phyloP scores from a whole-genome alignment of 345 rosid species.

The Eucalyptus dawsonii region DNA sequence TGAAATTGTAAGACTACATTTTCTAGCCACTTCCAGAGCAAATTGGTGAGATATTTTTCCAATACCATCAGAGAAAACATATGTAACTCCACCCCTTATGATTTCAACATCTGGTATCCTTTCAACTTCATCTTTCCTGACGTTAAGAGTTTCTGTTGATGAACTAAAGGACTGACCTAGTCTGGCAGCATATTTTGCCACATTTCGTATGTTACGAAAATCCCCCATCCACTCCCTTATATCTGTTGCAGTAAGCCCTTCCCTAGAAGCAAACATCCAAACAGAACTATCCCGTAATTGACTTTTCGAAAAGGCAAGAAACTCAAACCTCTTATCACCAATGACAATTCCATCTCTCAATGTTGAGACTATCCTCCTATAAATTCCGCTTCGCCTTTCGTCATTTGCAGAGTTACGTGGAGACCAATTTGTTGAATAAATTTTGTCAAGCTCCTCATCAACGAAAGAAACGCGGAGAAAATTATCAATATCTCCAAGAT shows the following conservation, averaged over 20 bases:
- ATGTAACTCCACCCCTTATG: not conserved
- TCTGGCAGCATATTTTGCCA: constrained; percentile 44
- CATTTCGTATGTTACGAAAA: constrained; percentile 23
- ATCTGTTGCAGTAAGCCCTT: constrained; percentile 14
- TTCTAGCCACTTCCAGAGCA: constrained; percentile 30
- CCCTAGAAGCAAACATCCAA: constrained; percentile 59
- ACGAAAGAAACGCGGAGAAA: constrained; percentile 39
- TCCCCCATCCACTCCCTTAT: constrained; percentile 37
- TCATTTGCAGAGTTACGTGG: not conserved
- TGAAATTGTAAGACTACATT: constrained; percentile 5
- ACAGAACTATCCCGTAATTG: constrained; percentile 37
- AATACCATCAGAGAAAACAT: constrained; percentile 35
- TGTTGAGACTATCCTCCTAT: constrained; percentile 22
- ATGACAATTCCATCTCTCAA: constrained; percentile 32
- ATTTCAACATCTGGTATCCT: constrained; percentile 34
- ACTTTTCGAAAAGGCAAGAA: constrained; percentile 47
- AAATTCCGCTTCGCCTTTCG: constrained; percentile 10
- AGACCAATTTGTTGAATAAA: constrained; percentile 6
- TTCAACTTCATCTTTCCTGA: constrained; percentile 17
- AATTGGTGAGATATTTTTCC: constrained; percentile 50
- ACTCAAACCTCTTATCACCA: constrained; percentile 27
- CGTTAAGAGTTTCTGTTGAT: constrained; percentile 27
- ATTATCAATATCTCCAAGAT: constrained; percentile 14
- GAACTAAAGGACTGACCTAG: constrained; percentile 47
- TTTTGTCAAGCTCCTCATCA: constrained; percentile 32